Base-by-base conservation (phyloP, 2,329 filamentous ascomycete species). In the Penicillium capsulatum region DNA sequence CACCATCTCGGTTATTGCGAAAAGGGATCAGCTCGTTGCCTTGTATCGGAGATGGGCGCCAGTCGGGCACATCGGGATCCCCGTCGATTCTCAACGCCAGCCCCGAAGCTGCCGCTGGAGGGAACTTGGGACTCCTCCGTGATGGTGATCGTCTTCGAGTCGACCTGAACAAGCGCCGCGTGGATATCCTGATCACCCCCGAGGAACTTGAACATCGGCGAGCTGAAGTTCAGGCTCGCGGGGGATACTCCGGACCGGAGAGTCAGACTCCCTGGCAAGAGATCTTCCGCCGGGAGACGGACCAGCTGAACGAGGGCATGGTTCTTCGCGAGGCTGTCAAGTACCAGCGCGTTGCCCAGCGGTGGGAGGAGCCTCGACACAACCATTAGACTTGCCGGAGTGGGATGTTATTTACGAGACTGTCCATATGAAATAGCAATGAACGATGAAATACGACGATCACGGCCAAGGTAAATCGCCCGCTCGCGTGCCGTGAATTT, bases 41-140 rank as follows among this genome's bases (percentile, higher is more conserved):
- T 6, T 75, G 72, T 40, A 72, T 78, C 42, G 75, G 75, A 5
- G 74, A 78, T 49, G 75, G 74, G 1, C 61, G 75, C 32, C 75
- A 77, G 51, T 76, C 72, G 6, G 74, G 75, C 20, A 78, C 75
- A 2, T 77, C 74, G 3, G 73, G 70, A 0, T 74, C 70, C 3
- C 75, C 74, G 1, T 75, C 72, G 0, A 77, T 78, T 35, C 57
- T 77, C n/a, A 76, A 77, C 44, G 74, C 73, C 2, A 74, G 68
- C 31, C 74, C 75, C 6, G 75, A 78, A 54, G 74, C 75, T 9
- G 73, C 74, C 1, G 71, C 70, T 7, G 74, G 73, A 6, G 74
- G 75, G 1, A 77, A 77, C 37, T 60, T 77, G 14, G 73, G 71
- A 3, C 62, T 77, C 14, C 54, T 77, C 14, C 56, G 55, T 10